Evolutionary conservation across 2,329 filamentous ascomycete species (phyloP).

Genomic region (Aureobasidium zeae): DNA sequence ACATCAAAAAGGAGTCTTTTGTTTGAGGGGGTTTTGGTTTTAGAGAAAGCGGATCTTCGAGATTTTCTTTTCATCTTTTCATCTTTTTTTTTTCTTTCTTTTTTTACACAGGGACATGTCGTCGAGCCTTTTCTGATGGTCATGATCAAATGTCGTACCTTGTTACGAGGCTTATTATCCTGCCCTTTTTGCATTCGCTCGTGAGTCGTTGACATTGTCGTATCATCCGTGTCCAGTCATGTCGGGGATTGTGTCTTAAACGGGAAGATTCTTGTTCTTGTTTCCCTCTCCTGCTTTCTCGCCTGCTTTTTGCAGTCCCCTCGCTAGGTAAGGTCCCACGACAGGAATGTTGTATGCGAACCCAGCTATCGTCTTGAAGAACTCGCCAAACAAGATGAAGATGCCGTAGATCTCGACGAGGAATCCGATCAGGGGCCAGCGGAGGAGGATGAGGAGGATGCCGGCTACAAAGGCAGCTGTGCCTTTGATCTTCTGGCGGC

Average conservation of each 20-base stretch:
- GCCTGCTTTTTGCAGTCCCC: slow-evolving; percentile 59
- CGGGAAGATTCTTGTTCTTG: slow-evolving; percentile 68
- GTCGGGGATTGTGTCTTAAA: slow-evolving; percentile 39
- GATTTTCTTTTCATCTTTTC: no score
- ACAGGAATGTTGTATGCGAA: slow-evolving; percentile 80
- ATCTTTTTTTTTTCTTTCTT: no score
- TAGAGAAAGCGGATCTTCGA: slow-evolving; percentile 9
- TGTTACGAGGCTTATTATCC: no score
- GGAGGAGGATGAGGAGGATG: slow-evolving; percentile 73
- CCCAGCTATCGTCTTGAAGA: slow-evolving; percentile 81
- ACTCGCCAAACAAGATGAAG: slow-evolving; percentile 88
- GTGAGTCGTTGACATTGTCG: slow-evolving; percentile 8
- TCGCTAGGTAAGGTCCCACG: slow-evolving; percentile 75
- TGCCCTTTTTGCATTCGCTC: slow-evolving; percentile 1
- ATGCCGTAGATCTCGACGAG: slow-evolving; percentile 87
- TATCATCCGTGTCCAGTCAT: not conserved
- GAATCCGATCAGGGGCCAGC: slow-evolving; percentile 90
- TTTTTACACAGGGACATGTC: slow-evolving; percentile 1
- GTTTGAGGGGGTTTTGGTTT: slow-evolving; percentile 7
- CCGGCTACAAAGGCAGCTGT: slow-evolving; percentile 80
- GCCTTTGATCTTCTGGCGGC: slow-evolving; percentile 84
- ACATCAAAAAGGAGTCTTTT: slow-evolving; percentile 9
- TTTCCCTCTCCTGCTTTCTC: slow-evolving; percentile 60
- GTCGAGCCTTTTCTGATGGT: slow-evolving; percentile 2
- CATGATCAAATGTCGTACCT: not conserved